Conservation (phyloP, 208 protist genomes). For the Acanthamoeba lenticulata region DNA sequence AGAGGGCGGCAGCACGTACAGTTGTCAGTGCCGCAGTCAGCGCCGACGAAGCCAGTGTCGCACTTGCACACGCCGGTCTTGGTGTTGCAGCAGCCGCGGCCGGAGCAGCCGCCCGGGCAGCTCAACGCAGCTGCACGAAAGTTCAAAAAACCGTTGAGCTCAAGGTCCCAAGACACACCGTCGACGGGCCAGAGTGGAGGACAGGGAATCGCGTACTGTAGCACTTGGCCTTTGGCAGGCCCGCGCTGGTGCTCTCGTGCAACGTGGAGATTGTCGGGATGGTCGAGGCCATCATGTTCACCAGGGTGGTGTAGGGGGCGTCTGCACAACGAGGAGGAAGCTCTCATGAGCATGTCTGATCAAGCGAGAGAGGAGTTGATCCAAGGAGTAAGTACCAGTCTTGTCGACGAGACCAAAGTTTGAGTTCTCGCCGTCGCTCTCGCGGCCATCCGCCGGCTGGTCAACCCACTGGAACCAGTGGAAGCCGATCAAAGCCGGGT, state of each 20-base stretch:
- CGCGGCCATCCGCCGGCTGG: background rate
- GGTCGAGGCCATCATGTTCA: background rate
- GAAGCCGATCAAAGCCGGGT: background rate
- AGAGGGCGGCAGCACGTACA: background rate
- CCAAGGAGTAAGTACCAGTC: background rate
- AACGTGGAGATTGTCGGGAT: background rate
- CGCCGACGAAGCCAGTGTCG: background rate
- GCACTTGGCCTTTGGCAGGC: background rate
- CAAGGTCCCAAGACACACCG: too few species aligned
- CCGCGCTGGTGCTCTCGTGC: constrained; percentile 23
- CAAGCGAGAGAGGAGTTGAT: too few species aligned
- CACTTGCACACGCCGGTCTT: background rate
- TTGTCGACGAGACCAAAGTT: constrained; percentile 33
- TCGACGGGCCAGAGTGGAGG: background rate
- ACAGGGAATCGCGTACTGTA: background rate
- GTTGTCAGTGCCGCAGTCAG: background rate
- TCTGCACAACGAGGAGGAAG: background rate
- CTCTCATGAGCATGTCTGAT: background rate
- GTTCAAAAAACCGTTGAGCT: background rate
- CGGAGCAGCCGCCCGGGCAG: background rate
- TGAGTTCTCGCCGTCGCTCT: constrained; percentile 25
- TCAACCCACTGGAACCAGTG: constrained; percentile 26
- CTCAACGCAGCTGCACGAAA: background rate
- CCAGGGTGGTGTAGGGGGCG: background rate
- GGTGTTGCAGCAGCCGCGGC: constrained; percentile 22